These are phyloP conservation scores for Naganishia vaughanmartiniae DNA, from an alignment of 768 basidiomycete species.

Conservation along the genomic window DNA sequence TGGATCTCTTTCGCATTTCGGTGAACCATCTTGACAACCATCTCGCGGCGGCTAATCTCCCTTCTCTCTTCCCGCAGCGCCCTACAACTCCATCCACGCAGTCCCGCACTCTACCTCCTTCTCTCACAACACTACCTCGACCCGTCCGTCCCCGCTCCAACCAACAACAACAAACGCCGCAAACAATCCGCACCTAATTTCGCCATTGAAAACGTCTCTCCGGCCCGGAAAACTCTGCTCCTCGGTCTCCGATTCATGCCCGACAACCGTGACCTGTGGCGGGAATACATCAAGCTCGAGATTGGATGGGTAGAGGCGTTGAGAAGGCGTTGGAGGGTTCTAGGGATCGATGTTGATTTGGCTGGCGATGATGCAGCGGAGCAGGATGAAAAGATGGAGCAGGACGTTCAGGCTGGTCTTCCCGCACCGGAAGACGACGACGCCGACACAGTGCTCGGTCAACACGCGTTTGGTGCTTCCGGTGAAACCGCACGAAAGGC, in stretches of 20 bases:
- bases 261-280: constrained; percentile 62
- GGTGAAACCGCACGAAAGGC: constrained; percentile 49
- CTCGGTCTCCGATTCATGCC: constrained; percentile 51
- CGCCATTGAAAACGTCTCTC: constrained; percentile 51
- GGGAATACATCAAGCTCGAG: constrained; percentile 87
- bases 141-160: constrained; percentile 57
- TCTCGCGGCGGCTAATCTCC: neutral
- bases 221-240: constrained; percentile 77
- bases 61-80: constrained; percentile 59
- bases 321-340: constrained; percentile 71
- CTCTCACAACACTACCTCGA: constrained; percentile 79
- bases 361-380: constrained; percentile 45
- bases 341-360: constrained; percentile 60
- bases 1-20: too few relatives aligned
- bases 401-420: constrained; percentile 33
- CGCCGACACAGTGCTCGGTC: constrained; percentile 78
- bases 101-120: constrained; percentile 73
- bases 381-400: constrained; percentile 10
- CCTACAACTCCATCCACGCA: constrained; percentile 78
- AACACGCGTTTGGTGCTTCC: constrained; percentile 59
- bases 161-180: constrained; percentile 32
- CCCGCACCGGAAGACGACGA: constrained; percentile 67
- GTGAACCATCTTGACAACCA: too few relatives aligned
- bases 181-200: constrained; percentile 36
- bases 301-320: constrained; percentile 77